A percentile compares a stretch with the other conserved stretches of the same genome.
phyloP scores from a whole-genome alignment of 352 stramenopile species.

The Pilasporangium apinafurcum region DNA sequence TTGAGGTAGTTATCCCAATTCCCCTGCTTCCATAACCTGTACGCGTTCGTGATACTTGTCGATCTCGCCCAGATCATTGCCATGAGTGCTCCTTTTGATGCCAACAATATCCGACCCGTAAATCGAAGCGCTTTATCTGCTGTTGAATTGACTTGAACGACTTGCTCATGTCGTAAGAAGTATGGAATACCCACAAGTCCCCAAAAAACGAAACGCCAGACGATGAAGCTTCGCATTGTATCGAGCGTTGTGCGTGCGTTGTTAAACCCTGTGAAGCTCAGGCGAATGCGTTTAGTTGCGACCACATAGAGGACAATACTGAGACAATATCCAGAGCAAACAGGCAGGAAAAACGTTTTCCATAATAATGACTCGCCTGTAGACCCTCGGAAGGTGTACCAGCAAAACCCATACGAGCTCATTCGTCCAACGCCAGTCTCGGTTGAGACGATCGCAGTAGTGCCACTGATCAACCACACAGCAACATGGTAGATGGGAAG shows the following conservation, averaged over 20 bases:
- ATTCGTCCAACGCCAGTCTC: conserved; percentile 33
- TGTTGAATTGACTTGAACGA: conserved; percentile 43
- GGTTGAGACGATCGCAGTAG: conserved; percentile 47
- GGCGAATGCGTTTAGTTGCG: conserved; percentile 59
- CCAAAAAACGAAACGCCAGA: conserved; percentile 70
- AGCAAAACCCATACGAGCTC: conserved; percentile 81
- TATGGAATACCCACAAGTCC: conserved; percentile 62
- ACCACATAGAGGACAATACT: conserved; percentile 71
- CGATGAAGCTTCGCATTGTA: conserved; percentile 69
- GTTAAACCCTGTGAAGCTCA: conserved; percentile 32
- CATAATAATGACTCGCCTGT: conserved; percentile 52
- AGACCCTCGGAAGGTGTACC: conserved; percentile 45
- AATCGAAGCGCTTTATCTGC: conserved; percentile 62
- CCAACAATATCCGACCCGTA: conserved; percentile 52
- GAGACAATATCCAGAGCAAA: conserved; percentile 51
- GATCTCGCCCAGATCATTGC: conserved; percentile 67
- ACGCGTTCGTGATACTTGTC: conserved; percentile 56
- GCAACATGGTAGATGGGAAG: conserved; percentile 61
- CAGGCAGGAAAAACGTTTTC: conserved; percentile 55
- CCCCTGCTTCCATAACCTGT: conserved; percentile 65
- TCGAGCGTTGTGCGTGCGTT: conserved; percentile 64
- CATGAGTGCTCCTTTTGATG: conserved; percentile 55
- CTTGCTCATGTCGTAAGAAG: conserved; percentile 48
- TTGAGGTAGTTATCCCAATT: conserved; percentile 87
- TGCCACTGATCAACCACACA: conserved; percentile 48